Evolutionary conservation across 164 flowering plant genomes (phyloP), one percentile per base, ranked within the genome.

Genomic region (Dillenia suffruticosa): DNA sequence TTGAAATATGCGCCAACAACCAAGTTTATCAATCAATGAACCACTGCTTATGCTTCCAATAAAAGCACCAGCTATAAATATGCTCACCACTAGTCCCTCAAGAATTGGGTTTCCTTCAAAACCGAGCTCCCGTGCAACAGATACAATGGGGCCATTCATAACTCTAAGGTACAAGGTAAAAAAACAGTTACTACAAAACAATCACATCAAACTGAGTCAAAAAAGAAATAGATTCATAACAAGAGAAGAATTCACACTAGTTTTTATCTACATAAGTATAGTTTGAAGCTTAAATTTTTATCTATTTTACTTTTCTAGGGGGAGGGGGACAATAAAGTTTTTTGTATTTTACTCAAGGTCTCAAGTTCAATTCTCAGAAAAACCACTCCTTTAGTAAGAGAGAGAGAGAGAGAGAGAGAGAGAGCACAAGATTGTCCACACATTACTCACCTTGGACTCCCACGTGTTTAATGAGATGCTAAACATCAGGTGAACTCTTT

Each of bases 21-120:
- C 96, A 61, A 90, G 77, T 49, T 72, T 80, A 68, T 90, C 94
- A 1, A 81, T 83, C 53, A 90, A 49, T 2, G 74, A 76, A 63
- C 94, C 90, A 57, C 76, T 79, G 57, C 79, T 46, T 67, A 87
- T 54, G 72, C 96, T 83, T 57, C 96, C 96, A 67, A 87, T 57
- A 66, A 90, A 88, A 44, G 94, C 96, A 72, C 96, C 94, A 63
- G 70, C 83, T 15, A 87, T 86, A 69, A 87, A 90, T 70, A 90
- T 90, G 82, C 96, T 90, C 58, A 90, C 92, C 22, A 87, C 93
- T 65, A 90, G 87, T 44, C 96, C 96, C 71, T 90, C 92, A 64
- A 83, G 79, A 46, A 84, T 72, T 54, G 94, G 57, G 69, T 84
- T 81, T 44, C 94, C 96, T 64, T 86, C 94, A 71, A 90, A 90